Base-by-base conservation (phyloP, 345 rosid species). In the Erucastrum elatum region DNA sequence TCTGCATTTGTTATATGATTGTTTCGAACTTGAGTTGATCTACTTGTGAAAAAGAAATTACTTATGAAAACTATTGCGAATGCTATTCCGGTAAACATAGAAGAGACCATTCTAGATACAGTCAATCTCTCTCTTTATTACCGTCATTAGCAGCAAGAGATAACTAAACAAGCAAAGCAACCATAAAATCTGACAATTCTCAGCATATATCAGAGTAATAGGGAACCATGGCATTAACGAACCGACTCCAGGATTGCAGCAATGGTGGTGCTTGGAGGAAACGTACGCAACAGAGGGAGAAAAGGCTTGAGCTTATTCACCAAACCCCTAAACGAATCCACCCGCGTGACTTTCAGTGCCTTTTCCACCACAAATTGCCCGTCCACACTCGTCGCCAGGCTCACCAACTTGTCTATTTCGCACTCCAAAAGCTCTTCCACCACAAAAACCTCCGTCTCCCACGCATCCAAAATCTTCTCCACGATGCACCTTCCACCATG, bases 281-380 rank as follows among this genome's bases (percentile, higher is more conserved):
- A 68, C 3, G 1, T 49, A 16, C 11, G 53, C 55, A 76, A 44
- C n/a, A 46, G 29, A 61, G 29, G 17, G 13, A 17, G 56, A 15
- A 10, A 70, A 10, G 80, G 71, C 41, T 2, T 53, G 41, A 77
- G 75, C 41, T 63, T 77, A 8, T 26, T 0, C 3, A 33, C 63
- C 69, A 77, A 26, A 13, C 33, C 56, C n/a, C 30, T n/a, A 72
- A 59, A 78, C 73, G 31, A 17, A 66, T 66, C 31, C 13, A 1
- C 3, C 0, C 3, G n/a, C 10, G 67, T 41, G 13, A 71, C 0
- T 41, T 0, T 8, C n/a, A 78, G 21, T 66, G 74, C 74, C 12
- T 33, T 78, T 2, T 0, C 4, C 64, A 72, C 74, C 64, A 78
- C 82, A 26, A 58, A 72, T 46, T 60, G 60, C 17, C 82, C 82